phyloP scores from a whole-genome alignment of 2,329 filamentous ascomycete genomes.

The Cercospora sesami region DNA sequence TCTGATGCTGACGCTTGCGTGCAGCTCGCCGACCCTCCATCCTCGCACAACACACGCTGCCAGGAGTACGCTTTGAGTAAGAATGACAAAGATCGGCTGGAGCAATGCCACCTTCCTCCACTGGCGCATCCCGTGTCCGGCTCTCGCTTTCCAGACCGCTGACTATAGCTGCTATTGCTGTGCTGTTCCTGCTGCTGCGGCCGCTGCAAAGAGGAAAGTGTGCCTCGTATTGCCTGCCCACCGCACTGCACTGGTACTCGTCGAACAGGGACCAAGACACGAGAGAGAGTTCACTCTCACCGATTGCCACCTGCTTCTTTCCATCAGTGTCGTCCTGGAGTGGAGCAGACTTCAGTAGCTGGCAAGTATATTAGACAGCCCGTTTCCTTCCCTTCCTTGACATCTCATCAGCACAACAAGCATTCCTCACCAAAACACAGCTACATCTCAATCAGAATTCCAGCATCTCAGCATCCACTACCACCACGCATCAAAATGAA shows the following conservation, averaged over 20 bases:
- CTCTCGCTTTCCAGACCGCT: not conserved
- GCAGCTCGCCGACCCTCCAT: not conserved
- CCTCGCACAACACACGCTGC: not conserved
- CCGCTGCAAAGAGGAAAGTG: slow-evolving; percentile 1
- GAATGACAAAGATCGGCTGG: not conserved
- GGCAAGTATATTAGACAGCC: not conserved
- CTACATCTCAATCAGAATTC: not conserved
- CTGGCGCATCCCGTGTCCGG: not conserved
- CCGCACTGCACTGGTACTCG: not conserved
- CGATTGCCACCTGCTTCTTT: not conserved
- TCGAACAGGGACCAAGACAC: not conserved
- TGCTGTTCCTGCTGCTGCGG: not conserved
- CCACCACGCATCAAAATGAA: slow-evolving; percentile 23
- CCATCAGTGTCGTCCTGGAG: not conserved
- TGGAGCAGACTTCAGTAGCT: not conserved
- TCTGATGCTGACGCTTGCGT: not conserved
- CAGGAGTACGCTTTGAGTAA: not conserved
- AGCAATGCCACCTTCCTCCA: not conserved
- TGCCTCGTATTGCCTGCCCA: slow-evolving; percentile 2
- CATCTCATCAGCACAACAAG: not conserved
- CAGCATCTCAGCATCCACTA: not conserved
- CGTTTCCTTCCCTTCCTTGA: not conserved
- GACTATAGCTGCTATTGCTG: not conserved
- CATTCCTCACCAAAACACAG: not conserved
- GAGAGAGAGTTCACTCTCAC: not conserved